Conservation (phyloP, 192 early-diverging fungal genomes). For the Coemansia sp. region DNA sequence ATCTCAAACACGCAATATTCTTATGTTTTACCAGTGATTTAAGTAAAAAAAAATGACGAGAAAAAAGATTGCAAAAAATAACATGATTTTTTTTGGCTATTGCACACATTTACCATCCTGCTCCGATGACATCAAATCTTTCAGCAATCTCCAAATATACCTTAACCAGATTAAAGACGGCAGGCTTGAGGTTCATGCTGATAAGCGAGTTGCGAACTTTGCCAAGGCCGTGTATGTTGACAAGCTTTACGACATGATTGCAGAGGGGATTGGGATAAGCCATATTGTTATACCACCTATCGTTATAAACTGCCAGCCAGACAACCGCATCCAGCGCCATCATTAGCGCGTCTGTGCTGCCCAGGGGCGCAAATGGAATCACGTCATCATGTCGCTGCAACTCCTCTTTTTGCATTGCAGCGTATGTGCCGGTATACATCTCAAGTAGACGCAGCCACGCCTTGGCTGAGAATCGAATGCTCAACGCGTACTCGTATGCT, state of each 20-base stretch:
- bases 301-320: constrained; percentile 80
- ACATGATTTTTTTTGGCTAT: background rate
- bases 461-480: constrained; percentile 89
- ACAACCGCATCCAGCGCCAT: constrained; percentile 77
- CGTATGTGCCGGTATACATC: constrained; percentile 60
- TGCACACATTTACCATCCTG: constrained; percentile 56
- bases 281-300: constrained; percentile 90
- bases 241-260: constrained; percentile 80
- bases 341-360: constrained; percentile 64
- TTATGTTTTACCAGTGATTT: background rate
- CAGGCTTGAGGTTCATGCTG: constrained; percentile 79
- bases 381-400: constrained; percentile 25
- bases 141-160: constrained; percentile 68
- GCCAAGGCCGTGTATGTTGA: constrained; percentile 81
- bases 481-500: constrained; percentile 82
- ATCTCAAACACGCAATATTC: background rate
- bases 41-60: background rate
- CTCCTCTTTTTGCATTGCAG: constrained; percentile 63
- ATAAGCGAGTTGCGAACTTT: constrained; percentile 91
- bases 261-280: constrained; percentile 87
- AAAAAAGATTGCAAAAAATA: constrained; percentile 2
- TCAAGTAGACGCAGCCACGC: constrained; percentile 86
- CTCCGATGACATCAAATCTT: constrained; percentile 70
- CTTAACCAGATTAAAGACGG: constrained; percentile 75
- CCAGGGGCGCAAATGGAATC: constrained; percentile 14